These are phyloP conservation scores for Pleurotus djamor DNA, from an alignment of 768 basidiomycete genomes.

Conservation along the genomic window DNA sequence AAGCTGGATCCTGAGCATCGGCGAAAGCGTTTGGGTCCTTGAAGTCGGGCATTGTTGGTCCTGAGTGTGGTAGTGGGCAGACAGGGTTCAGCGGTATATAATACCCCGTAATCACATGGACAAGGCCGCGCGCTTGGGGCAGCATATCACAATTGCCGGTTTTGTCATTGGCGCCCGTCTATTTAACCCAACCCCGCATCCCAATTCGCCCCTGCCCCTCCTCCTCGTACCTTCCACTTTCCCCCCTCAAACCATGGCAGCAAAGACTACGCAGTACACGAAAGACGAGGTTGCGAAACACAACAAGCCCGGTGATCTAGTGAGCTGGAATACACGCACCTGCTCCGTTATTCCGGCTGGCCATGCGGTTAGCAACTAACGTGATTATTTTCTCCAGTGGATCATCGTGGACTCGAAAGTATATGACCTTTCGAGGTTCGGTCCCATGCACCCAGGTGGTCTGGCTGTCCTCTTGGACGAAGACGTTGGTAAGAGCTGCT, in stretches of 20 bases:
- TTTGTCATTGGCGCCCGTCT: background rate
- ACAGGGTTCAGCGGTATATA: background rate
- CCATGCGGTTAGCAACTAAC: background rate
- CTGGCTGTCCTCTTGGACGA: conserved; percentile 58
- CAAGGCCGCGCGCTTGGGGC: background rate
- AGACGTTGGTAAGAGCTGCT: conserved; percentile 50
- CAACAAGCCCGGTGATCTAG: conserved; percentile 6
- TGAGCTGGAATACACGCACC: background rate
- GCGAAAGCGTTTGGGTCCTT: conserved; percentile 48
- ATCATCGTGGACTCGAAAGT: conserved; percentile 53
- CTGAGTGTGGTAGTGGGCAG: background rate
- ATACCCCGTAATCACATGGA: background rate
- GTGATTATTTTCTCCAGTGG: conserved; percentile 1
- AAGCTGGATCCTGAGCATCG: conserved; percentile 79
- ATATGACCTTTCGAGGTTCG: conserved; percentile 71
- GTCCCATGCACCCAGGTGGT: conserved; percentile 74
- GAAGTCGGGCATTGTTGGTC: conserved; percentile 22
- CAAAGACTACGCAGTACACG: conserved; percentile 5
- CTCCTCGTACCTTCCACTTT: background rate
- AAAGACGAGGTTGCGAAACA: conserved; percentile 6
- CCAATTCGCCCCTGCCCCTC: background rate
- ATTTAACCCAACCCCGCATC: background rate
- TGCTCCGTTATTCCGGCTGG: background rate
- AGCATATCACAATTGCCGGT: background rate
- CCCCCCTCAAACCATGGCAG: background rate